Conservation (phyloP, 2,329 filamentous ascomycete species). For the Hortaea sp. region DNA sequence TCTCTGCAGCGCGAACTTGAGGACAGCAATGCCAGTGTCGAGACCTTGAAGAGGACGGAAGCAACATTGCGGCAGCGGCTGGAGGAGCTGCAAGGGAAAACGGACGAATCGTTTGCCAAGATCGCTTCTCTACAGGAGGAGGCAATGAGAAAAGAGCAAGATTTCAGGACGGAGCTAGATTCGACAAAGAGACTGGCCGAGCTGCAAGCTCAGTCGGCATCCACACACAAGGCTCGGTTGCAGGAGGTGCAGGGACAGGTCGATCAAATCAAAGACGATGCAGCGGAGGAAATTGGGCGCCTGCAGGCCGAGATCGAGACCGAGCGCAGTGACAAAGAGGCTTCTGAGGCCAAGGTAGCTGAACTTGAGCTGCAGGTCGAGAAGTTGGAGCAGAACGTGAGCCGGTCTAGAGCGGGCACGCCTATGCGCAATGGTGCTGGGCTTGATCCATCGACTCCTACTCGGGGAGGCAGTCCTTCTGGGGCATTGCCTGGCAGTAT, state of each 20-base stretch:
- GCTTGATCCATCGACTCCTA: slow-evolving; percentile 17
- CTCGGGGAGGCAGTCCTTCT: slow-evolving; percentile 31
- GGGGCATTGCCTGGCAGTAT: slow-evolving; percentile 43
- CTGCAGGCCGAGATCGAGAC: slow-evolving; percentile 41
- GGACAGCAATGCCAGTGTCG: slow-evolving; percentile 66
- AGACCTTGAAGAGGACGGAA: slow-evolving; percentile 69
- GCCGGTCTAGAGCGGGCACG: slow-evolving; percentile 36
- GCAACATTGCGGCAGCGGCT: slow-evolving; percentile 70
- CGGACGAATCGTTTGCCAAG: slow-evolving; percentile 70
- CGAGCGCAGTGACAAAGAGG: slow-evolving; percentile 49
- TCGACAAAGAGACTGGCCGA: slow-evolving; percentile 72
- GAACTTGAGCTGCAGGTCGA: slow-evolving; percentile 57
- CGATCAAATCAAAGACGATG: slow-evolving; percentile 57
- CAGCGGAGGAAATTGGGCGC: slow-evolving; percentile 46
- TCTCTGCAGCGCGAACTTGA: slow-evolving; percentile 84
- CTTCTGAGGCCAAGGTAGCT: slow-evolving; percentile 51
- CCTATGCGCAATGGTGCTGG: slow-evolving; percentile 35
- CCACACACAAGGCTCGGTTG: slow-evolving; percentile 60
- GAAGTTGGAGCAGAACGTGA: slow-evolving; percentile 36
- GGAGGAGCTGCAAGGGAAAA: slow-evolving; percentile 74
- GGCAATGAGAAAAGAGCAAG: slow-evolving; percentile 70
- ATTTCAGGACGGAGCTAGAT: slow-evolving; percentile 78
- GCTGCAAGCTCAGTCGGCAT: slow-evolving; percentile 65
- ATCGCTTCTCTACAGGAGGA: slow-evolving; percentile 81
- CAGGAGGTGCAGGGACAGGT: slow-evolving; percentile 57